phyloP scores from a whole-genome alignment of 2,329 filamentous ascomycete species.

The Xylariaceae sp. region DNA sequence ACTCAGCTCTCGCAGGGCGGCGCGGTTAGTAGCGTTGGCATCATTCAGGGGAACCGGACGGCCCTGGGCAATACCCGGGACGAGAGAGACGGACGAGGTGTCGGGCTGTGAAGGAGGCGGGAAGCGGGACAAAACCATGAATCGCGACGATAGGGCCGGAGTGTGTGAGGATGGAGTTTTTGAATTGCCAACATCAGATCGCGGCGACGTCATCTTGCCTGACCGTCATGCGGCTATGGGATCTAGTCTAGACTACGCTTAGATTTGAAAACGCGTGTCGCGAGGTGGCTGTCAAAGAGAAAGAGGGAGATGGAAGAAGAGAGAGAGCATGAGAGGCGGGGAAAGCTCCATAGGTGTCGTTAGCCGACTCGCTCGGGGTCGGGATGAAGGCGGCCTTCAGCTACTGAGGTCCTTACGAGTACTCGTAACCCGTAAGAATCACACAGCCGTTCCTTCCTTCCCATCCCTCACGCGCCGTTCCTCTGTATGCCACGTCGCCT shows the following conservation, averaged over 20 bases:
- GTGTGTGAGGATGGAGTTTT: neutral
- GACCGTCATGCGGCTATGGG: neutral
- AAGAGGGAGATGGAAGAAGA: neutral
- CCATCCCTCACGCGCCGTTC: neutral
- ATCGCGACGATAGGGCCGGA: slow-evolving; percentile 2
- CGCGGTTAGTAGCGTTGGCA: slow-evolving; percentile 50
- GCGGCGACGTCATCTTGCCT: slow-evolving; percentile 7
- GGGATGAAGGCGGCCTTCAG: too few relatives aligned
- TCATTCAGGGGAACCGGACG: slow-evolving; percentile 53
- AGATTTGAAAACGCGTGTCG: neutral
- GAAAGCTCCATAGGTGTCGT: too few relatives aligned
- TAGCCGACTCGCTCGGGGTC: too few relatives aligned
- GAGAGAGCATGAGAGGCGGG: neutral
- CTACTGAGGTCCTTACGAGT: too few relatives aligned
- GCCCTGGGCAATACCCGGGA: slow-evolving; percentile 51
- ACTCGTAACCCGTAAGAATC: neutral
- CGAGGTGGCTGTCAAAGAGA: neutral
- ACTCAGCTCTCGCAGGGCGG: slow-evolving; percentile 56
- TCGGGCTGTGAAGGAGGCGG: slow-evolving; percentile 45
- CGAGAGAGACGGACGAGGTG: slow-evolving; percentile 48
- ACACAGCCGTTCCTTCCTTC: neutral
- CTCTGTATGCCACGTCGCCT: slow-evolving; percentile 4
- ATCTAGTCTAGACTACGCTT: neutral
- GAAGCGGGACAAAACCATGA: slow-evolving; percentile 28
- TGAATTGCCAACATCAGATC: neutral